Base-by-base conservation (phyloP, 768 basidiomycete species). In the Russula brevipes region DNA sequence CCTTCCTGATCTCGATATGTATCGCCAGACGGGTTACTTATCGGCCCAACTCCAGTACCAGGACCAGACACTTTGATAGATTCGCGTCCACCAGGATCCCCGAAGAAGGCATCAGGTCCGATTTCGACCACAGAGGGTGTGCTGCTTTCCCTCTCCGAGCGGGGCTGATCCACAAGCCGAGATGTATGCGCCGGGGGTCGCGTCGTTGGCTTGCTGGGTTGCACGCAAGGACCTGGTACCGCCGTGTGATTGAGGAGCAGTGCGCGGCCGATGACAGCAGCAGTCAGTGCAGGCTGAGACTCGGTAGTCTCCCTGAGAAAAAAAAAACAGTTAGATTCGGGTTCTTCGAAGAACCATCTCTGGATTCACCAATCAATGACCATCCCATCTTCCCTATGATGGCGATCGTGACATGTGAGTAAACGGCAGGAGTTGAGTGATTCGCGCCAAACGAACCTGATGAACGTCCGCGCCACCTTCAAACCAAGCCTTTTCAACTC, bases 301-400 rank as follows among this genome's bases (percentile, higher is more conserved):
- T 53, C 58, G 38, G 44, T 41, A 17, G 54, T 35, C 41, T 55
- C 54, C 60, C 65, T 61, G 54, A 38, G 35, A 42, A 17, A 24
- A 1, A 35, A 17, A 41, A 1, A 17, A 64, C 12, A 57, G 35
- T 44, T 44, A 35, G 24, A 7, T 19, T 33, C 41, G 24, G 24
- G 24, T 24, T 24, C 11, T 17, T 16, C 6, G 10, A 6, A 4
- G 6, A 10, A 35, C 44, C 45, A 12, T 17, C 5, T 24, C 7
- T 10, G 47, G 8, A 66, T 44, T 39, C 31, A 68, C 67, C 67
- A 68, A 16, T 68, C 67, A n/a, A 68, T 68, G 8, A 66, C 67
- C 65, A 68, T 66, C n/a, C 67, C 67, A 14, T 68, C 67, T 36
- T 68, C 67, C 58, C 67, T 68, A 36, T 16, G 12, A 17, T 6